Base-by-base conservation (phyloP, 2,329 filamentous ascomycete species). In the Aspergillus thermomutatus region DNA sequence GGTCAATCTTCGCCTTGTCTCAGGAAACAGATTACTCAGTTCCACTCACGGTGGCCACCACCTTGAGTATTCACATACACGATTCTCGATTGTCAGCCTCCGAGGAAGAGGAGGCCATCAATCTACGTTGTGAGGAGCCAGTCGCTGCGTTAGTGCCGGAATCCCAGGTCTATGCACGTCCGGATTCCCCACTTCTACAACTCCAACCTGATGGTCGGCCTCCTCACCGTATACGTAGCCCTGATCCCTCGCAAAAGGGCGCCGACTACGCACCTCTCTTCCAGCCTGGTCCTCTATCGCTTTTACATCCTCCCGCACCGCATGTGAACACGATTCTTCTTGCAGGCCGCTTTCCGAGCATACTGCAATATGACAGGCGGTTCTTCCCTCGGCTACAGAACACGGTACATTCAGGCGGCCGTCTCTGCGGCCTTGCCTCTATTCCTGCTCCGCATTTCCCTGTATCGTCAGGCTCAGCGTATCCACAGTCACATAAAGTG, bases 351-450 rank as follows among this genome's bases (percentile, higher is more conserved):
- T 97, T 97, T 70, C 89, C 92, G 4, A 92, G 87, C 66, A 90
- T 97, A 55, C 79, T 97, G 3, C 88, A 91, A 69, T 97, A 96
- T 74, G 92, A 97, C 69, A 85, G 92, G 3, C 87, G 93, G 47
- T 91, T 85, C 72, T 95, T 97, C 66, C 90, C 91, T 0, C 83
- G 84, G 17, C 82, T 96, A 7, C 83, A 86, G 58, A 87, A 86
- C 5, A 91, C 91, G 0, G 87, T 96, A 9, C 87, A 96, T 73
- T 96, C 91, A 0, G 92, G 92, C 2, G 91, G 90, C 0, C 82
- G 88, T 5, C 81, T 97, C 10, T 91, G 89, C 52, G 87, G 87
- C 56, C 78, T 96, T 58, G 77, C 88, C 0, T 86, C 86, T 0
- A 76, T 92, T 9, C 88, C 77, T 40, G 67, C 71, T 4, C 82